Conservation (phyloP, 495 filamentous ascomycete genomes). For the Saxophila tyrrhenica region DNA sequence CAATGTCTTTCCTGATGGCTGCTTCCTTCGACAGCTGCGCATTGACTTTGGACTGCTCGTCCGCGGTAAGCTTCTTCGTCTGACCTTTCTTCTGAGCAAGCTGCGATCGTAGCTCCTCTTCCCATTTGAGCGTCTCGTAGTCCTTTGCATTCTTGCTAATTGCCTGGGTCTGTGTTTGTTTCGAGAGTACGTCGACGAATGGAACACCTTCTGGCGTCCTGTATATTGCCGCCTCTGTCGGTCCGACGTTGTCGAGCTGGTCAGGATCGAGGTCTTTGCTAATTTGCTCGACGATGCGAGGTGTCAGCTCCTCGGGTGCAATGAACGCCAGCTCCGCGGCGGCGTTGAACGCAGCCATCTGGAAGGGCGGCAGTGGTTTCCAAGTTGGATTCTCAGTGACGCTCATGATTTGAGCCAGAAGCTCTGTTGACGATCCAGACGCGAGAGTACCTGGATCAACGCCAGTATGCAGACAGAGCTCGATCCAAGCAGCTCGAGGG, state of each 20-base stretch:
- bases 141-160: constrained; percentile 79
- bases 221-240: constrained; percentile 82
- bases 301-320: constrained; percentile 69
- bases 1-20: constrained; percentile 58
- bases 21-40: constrained; percentile 82
- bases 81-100: constrained; percentile 85
- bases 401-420: constrained; percentile 38
- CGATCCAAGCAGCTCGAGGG: constrained; percentile 75
- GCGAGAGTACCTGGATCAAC: constrained; percentile 75
- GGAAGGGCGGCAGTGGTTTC: constrained; percentile 9
- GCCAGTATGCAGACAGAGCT: constrained; percentile 61
- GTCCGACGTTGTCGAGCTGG: constrained; percentile 58
- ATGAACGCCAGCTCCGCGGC: constrained; percentile 89
- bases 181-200: constrained; percentile 82
- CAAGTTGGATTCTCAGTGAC: constrained; percentile 13
- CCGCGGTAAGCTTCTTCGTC: constrained; percentile 77
- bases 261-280: constrained; percentile 53
- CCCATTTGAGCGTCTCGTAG: constrained; percentile 94
- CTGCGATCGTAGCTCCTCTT: constrained; percentile 79
- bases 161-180: constrained; percentile 52
- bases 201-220: constrained; percentile 74
- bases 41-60: constrained; percentile 82
- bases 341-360: constrained; percentile 61
- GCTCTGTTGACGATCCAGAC: constrained; percentile 36
- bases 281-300: constrained; percentile 63